Percentiles rank a stretch among this genome's conserved stretches.
phyloP scores from a whole-genome alignment of 257 asterid species.

The Galeopsis tetrahit region DNA sequence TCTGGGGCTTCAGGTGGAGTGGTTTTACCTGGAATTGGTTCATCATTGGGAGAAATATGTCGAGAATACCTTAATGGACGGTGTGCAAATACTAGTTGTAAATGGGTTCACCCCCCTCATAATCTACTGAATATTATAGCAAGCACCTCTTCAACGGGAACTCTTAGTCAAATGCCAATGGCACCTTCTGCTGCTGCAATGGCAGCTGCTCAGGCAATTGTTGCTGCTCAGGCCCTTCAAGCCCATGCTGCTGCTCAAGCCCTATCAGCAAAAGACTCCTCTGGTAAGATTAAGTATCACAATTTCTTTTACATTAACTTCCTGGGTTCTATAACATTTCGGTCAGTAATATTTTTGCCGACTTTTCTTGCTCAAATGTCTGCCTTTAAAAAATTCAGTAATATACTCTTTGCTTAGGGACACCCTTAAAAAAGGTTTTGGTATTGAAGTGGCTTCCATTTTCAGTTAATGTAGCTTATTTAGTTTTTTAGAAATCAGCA shows the following conservation, averaged over 20 bases:
- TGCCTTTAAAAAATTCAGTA: background rate
- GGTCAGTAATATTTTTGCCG: background rate
- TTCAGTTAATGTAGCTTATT: background rate
- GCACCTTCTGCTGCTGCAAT: constrained; percentile 99
- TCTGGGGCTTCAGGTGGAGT: constrained; percentile 95
- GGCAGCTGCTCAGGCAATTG: constrained; percentile 99
- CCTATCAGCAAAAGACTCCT: constrained; percentile 57
- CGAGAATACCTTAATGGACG: constrained; percentile 87
- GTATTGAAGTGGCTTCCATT: constrained; percentile 3
- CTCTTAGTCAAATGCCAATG: constrained; percentile 91
- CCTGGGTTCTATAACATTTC: constrained; percentile 10
- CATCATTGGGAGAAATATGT: constrained; percentile 90
- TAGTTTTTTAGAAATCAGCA: background rate
- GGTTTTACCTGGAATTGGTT: constrained; percentile 91
- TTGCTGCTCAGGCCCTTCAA: constrained; percentile 98
- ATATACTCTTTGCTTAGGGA: constrained; percentile 1
- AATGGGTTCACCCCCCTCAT: constrained; percentile 88
- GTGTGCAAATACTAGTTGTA: constrained; percentile 82
- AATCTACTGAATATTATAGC: constrained; percentile 82
- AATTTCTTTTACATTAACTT: constrained; percentile 18
- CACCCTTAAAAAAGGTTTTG: background rate
- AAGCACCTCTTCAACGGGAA: constrained; percentile 79
- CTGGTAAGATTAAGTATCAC: constrained; percentile 49
- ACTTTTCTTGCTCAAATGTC: constrained; percentile 25
- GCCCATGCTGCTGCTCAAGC: constrained; percentile 96